Percentiles rank a stretch among this genome's conserved stretches.
phyloP scores from a whole-genome alignment of 1,284 basidiomycete genomes.

The Sutorius eximius region DNA sequence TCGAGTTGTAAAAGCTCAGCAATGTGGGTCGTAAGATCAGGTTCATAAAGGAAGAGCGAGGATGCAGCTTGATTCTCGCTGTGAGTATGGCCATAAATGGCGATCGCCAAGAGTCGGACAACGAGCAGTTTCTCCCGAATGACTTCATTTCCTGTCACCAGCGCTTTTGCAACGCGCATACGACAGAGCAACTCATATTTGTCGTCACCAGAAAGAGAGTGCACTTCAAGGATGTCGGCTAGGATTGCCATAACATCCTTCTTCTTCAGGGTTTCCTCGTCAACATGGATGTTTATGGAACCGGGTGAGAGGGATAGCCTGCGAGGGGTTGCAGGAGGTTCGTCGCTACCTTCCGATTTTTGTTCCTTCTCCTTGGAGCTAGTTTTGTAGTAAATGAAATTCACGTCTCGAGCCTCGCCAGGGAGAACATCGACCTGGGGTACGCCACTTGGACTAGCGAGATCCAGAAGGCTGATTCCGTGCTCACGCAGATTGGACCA shows the following conservation, averaged over 20 bases:
- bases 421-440: conserved; percentile 61
- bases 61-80: conserved; percentile 77
- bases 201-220: conserved; percentile 79
- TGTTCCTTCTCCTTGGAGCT: conserved; percentile 47
- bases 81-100: conserved; percentile 86
- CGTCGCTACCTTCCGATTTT: conserved; percentile 40
- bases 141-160: conserved; percentile 56
- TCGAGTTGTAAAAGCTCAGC: conserved; percentile 89
- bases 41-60: conserved; percentile 91
- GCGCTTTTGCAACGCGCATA: conserved; percentile 74
- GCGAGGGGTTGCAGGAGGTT: conserved; percentile 39
- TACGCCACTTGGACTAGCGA: conserved; percentile 55
- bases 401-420: conserved; percentile 68
- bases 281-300: conserved; percentile 65
- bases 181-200: conserved; percentile 90
- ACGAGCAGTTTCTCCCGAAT: conserved; percentile 81
- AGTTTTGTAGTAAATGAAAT: conserved; percentile 73
- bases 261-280: conserved; percentile 56
- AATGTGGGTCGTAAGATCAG: conserved; percentile 83
- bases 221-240: conserved; percentile 69
- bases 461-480: conserved; percentile 67
- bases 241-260: conserved; percentile 74
- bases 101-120: conserved; percentile 83
- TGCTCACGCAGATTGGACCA: conserved; percentile 77
- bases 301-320: conserved; percentile 41